A percentile compares a stretch with the other conserved stretches of the same genome.
These are phyloP conservation scores for Acanthamoeba quina DNA, from an alignment of 208 protist species.

Conservation along the genomic window DNA sequence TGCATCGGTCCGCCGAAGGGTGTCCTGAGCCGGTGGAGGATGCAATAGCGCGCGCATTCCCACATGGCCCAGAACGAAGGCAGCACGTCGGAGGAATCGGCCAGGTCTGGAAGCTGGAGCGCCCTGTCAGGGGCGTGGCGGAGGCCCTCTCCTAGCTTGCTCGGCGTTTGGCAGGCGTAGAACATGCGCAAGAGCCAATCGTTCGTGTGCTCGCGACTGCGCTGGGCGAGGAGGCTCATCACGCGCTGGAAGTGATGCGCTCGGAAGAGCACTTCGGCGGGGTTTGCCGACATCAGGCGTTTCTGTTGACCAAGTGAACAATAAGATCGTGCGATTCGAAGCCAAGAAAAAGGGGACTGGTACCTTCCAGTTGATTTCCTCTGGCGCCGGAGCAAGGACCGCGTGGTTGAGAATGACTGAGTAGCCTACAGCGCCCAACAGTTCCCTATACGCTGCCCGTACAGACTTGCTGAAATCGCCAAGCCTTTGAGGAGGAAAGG, in stretches of 20 bases:
- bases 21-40: slow-evolving; percentile 75
- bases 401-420: slow-evolving; percentile 66
- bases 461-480: slow-evolving; percentile 70
- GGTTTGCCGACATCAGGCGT: background rate
- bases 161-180: slow-evolving; percentile 71
- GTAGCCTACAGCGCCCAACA: slow-evolving; percentile 50
- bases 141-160: slow-evolving; percentile 3
- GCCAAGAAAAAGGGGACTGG: background rate
- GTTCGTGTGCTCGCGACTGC: background rate
- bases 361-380: slow-evolving; percentile 58
- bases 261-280: slow-evolving; percentile 4
- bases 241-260: slow-evolving; percentile 62
- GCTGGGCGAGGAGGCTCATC: slow-evolving; percentile 57
- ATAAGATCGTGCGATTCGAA: background rate
- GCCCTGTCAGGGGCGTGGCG: background rate
- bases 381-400: slow-evolving; percentile 5
- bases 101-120: background rate
- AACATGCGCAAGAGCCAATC: slow-evolving; percentile 66
- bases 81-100: slow-evolving; percentile 69
- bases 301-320: slow-evolving; percentile 48
- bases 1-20: slow-evolving; percentile 78
- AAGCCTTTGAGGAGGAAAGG: slow-evolving; percentile 39
- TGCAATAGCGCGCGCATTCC: slow-evolving; percentile 80
- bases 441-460: slow-evolving; percentile 41
- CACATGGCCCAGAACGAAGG: slow-evolving; percentile 79